A percentile compares a stretch with the other conserved stretches of the same genome.
Conservation (phyloP, 2,329 filamentous ascomycete genomes). For the Cladosporium colombiae region DNA sequence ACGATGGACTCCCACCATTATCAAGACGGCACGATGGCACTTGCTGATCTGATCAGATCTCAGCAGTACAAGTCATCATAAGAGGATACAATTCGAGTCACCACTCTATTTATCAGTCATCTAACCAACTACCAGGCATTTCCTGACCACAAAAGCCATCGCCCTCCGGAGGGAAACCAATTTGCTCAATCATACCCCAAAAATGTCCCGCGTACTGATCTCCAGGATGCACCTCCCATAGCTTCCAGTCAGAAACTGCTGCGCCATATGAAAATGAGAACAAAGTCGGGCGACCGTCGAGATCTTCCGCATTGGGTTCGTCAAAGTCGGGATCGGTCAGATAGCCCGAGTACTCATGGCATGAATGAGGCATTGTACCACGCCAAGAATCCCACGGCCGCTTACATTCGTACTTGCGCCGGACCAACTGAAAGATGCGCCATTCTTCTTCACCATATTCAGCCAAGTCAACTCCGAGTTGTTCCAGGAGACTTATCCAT, state of each 20-base stretch:
- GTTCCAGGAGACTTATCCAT: background rate
- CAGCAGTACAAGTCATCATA: background rate
- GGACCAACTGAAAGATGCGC: background rate
- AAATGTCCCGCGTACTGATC: conserved; percentile 7
- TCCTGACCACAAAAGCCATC: background rate
- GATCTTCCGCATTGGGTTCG: background rate
- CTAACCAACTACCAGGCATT: conserved; percentile 11
- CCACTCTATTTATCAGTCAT: background rate
- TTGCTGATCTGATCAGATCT: background rate
- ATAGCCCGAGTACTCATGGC: background rate
- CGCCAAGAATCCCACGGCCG: background rate
- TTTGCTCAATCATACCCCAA: conserved; percentile 5
- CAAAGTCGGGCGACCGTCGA: background rate
- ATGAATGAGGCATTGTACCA: background rate
- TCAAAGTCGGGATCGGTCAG: background rate
- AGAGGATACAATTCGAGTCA: background rate
- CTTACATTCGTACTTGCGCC: background rate
- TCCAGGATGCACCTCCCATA: conserved; percentile 9
- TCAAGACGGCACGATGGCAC: background rate
- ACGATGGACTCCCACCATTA: background rate
- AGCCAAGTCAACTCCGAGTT: background rate
- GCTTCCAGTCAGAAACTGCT: background rate
- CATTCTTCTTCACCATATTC: background rate
- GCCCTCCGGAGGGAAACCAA: background rate
- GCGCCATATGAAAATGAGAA: background rate